Base-by-base conservation (phyloP, 1,139 yeast species). In the Debaryomyces subglobosus region DNA sequence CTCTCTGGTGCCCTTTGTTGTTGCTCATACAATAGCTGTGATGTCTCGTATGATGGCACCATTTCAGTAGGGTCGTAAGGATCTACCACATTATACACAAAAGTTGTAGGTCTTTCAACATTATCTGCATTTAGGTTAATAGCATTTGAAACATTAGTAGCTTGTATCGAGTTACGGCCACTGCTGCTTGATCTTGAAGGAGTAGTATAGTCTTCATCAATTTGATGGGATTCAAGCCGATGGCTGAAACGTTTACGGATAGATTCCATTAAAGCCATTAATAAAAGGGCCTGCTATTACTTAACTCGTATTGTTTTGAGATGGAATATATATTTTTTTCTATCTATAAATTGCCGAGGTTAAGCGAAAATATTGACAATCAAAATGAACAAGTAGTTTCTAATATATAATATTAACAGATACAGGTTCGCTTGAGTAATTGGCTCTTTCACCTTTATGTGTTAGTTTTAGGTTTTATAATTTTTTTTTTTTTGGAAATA, bases 21-120 rank as follows among this genome's bases (percentile, higher is more conserved):
- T 16, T 49, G 53, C 38, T 53, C 60, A 49, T 74, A 73, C 52
- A 73, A 54, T 46, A 65, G 55, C 53, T 76, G 81, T 0, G 79
- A 74, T 2, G 69, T 65, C 54, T 77, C 81, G 54, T 77, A 77
- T 1, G 78, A 72, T 0, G 81, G 81, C 0, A 75, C 76, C 12
- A 59, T 58, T 45, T 74, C 80, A 37, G 68, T 61, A 3, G 77
- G 78, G 53, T 71, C 74, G 52, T 53, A 63, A 12, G 49, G 46
- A 23, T 49, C 47, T 16, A 42, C 27, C 18, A 21, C 25, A 23
- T 34, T 27, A n/a, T 43, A 42, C 45, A 42, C 29, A 32, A 27
- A 40, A 3, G 24, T n/a, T 15, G 29, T 13, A 9, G 43, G 6
- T 20, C 35, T 30, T 6, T 40, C 36, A 21, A 8, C 4, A 30